These are phyloP conservation scores for Rhododendron henanense DNA, from an alignment of 148 eudicot species.

Conservation along the genomic window DNA sequence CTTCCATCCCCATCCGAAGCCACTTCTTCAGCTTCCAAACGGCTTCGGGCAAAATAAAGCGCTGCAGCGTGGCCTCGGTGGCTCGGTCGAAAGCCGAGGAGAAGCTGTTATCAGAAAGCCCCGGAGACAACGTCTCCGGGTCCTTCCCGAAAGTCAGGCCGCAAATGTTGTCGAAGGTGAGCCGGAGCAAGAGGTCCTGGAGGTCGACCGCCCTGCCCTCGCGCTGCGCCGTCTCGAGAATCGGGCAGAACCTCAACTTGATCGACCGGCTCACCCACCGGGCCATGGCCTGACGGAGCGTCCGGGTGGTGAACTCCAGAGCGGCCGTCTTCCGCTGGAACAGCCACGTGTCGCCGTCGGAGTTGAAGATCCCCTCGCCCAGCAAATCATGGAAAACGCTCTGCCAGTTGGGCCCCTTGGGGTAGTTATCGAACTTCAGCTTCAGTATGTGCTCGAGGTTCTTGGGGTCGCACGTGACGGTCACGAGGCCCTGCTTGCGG, in stretches of 20 bases:
- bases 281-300: constrained; percentile 88
- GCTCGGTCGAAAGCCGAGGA: constrained; percentile 78
- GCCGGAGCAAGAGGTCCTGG: constrained; percentile 77
- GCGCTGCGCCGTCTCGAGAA: constrained; percentile 55
- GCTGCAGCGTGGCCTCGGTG: constrained; percentile 75
- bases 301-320: constrained; percentile 86
- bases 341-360: constrained; percentile 95
- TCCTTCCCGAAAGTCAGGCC: constrained; percentile 88
- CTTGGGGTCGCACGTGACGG: constrained; percentile 91
- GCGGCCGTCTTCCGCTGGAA: constrained; percentile 95
- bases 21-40: constrained; percentile 73
- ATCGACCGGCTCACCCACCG: constrained; percentile 93
- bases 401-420: constrained; percentile 96
- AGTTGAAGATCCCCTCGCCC: constrained; percentile 81
- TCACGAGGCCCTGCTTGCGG: constrained; percentile 76
- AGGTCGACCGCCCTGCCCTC: constrained; percentile 61
- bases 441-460: constrained; percentile 85
- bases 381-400: constrained; percentile 84
- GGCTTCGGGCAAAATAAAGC: constrained; percentile 74
- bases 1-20: constrained; percentile 76
- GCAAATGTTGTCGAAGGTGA: constrained; percentile 89
- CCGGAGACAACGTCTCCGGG: constrained; percentile 68
- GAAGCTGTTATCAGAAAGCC: constrained; percentile 58
- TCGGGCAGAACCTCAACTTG: constrained; percentile 54
- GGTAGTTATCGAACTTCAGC: constrained; percentile 79